Conservation (phyloP, 2,329 filamentous ascomycete species). For the Calonectria pteridis region DNA sequence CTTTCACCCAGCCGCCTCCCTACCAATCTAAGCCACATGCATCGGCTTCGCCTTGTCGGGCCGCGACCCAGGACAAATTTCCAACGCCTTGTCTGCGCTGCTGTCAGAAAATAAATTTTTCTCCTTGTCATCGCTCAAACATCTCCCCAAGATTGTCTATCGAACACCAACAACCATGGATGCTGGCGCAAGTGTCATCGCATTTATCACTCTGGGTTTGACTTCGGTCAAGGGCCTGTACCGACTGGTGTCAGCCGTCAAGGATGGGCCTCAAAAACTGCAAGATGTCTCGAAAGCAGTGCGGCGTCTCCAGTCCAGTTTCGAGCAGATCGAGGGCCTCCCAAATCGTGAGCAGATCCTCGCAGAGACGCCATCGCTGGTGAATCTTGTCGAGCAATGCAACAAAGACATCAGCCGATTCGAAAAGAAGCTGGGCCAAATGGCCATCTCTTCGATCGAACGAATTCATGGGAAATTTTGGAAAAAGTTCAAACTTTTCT, state of each 20-base stretch:
- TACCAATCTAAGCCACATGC: not conserved
- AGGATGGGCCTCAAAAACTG: not conserved
- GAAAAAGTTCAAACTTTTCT: not conserved
- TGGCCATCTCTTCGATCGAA: not conserved
- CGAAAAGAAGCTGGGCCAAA: not conserved
- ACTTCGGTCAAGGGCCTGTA: not conserved
- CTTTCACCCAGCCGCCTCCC: too few species aligned
- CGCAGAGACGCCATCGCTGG: not conserved
- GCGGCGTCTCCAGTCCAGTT: not conserved
- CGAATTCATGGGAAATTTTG: not conserved
- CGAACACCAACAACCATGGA: not conserved
- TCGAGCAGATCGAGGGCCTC: not conserved
- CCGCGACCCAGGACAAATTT: not conserved
- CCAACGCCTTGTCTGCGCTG: not conserved
- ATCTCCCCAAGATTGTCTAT: not conserved
- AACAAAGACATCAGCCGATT: not conserved
- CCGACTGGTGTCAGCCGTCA: not conserved
- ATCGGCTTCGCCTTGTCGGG: not conserved
- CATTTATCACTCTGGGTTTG: not conserved
- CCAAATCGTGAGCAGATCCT: not conserved
- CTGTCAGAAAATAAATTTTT: not conserved
- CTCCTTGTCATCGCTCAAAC: not conserved
- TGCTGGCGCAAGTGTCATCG: not conserved
- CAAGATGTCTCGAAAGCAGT: not conserved
- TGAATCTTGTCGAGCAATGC: not conserved